These are phyloP conservation scores for Penicillium salamii DNA, from an alignment of 495 filamentous ascomycete genomes.

Conservation along the genomic window DNA sequence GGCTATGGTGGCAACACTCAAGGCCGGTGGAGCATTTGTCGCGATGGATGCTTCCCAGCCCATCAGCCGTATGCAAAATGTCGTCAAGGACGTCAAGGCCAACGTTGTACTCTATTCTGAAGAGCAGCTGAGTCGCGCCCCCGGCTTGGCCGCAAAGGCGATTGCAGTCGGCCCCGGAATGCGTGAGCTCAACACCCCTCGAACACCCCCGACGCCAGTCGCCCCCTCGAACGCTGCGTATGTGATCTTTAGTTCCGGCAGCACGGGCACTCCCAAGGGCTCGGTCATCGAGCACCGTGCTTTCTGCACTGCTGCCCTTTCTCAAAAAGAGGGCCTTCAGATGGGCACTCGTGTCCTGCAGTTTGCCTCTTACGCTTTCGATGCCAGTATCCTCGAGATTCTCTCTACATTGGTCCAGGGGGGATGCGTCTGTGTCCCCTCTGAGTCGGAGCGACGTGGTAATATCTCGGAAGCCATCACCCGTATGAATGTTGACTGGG, in stretches of 20 bases:
- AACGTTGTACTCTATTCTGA: constrained; percentile 26
- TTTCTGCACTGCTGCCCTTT: constrained; percentile 18
- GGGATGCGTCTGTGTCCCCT: constrained; percentile 43
- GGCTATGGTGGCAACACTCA: constrained; percentile 40
- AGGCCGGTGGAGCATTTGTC: constrained; percentile 33
- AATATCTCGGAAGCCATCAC: constrained; percentile 36
- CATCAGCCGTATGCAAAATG: constrained; percentile 40
- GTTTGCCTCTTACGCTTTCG: constrained; percentile 44
- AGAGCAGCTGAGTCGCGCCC: constrained; percentile 9
- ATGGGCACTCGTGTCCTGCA: constrained; percentile 41
- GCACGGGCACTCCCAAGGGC: constrained; percentile 38
- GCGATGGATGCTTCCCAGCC: constrained; percentile 50
- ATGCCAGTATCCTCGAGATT: constrained; percentile 39
- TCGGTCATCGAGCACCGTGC: constrained; percentile 27
- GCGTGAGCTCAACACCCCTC: neutral
- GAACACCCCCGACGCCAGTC: constrained; percentile 1
- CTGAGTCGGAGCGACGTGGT: constrained; percentile 33
- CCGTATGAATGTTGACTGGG: constrained; percentile 31
- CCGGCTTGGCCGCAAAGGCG: constrained; percentile 8
- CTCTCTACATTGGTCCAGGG: constrained; percentile 39
- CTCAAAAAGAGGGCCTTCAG: constrained; percentile 27
- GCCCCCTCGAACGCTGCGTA: constrained; percentile 18
- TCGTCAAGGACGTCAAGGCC: constrained; percentile 39
- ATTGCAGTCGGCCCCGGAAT: constrained; percentile 13
- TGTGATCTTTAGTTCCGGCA: constrained; percentile 38